Conservation (phyloP, 257 asterid species). For the Catharanthus roseus region DNA sequence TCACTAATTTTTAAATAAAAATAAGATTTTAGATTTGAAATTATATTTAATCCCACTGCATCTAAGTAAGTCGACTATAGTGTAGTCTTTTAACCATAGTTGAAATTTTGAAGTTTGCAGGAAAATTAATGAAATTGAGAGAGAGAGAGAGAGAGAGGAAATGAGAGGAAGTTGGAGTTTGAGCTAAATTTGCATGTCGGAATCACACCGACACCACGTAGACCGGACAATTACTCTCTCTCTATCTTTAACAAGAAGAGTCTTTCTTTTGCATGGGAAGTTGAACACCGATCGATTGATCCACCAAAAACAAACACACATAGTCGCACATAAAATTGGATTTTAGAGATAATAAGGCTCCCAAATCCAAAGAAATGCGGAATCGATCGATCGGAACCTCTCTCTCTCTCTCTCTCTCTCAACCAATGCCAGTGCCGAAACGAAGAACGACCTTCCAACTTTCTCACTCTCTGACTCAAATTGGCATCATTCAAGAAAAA, state of each 20-base stretch:
- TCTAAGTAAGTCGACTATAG: too few species aligned
- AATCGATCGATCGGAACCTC: too few species aligned
- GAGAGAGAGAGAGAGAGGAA: not conserved
- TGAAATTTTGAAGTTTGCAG: too few species aligned
- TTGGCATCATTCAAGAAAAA: not conserved
- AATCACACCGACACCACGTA: constrained; percentile 27
- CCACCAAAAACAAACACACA: not conserved
- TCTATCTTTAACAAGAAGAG: not conserved
- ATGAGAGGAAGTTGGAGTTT: constrained; percentile 19
- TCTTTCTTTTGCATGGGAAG: constrained; percentile 18
- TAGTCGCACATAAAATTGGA: constrained; percentile 15
- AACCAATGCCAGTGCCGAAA: not conserved
- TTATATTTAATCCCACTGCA: too few species aligned
- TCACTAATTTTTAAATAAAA: too few species aligned
- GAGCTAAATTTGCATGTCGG: constrained; percentile 28
- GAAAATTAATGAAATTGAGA: not conserved
- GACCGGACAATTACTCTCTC: constrained; percentile 22
- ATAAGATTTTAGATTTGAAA: too few species aligned
- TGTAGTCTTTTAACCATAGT: too few species aligned
- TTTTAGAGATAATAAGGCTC: constrained; percentile 3
- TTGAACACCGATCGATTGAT: constrained; percentile 14
- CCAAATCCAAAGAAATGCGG: not conserved
- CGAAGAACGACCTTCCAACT: constrained; percentile 21
- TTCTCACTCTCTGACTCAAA: constrained; percentile 9
- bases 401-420: not conserved